These are phyloP conservation scores for Actinomortierella ambigua DNA, from an alignment of 371 early-diverging fungal species.

Conservation along the genomic window DNA sequence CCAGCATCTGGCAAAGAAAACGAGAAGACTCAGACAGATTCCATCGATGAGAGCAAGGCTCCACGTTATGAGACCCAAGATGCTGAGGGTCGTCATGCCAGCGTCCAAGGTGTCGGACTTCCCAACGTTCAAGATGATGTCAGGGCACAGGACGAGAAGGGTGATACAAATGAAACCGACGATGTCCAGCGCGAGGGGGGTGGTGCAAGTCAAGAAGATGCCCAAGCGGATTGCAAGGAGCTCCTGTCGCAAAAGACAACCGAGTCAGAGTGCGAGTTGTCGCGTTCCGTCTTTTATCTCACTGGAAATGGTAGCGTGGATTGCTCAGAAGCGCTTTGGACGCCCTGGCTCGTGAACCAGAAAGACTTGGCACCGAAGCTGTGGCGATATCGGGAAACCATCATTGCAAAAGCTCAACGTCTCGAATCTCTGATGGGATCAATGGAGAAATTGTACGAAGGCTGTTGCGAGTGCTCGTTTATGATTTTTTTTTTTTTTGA, in stretches of 20 bases:
- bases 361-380: too few species aligned
- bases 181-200: not conserved
- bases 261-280: constrained; percentile 4
- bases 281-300: constrained; percentile 10
- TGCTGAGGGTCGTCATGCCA: too few species aligned
- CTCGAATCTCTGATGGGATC: too few species aligned
- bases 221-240: too few species aligned
- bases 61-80: not conserved
- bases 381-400: too few species aligned
- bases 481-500: too few species aligned
- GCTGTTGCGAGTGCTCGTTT: too few species aligned
- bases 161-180: not conserved
- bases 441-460: too few species aligned
- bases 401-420: too few species aligned
- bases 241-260: constrained; percentile 8
- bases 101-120: not conserved
- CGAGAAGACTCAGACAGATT: not conserved
- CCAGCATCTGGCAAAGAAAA: constrained; percentile 12
- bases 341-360: constrained; percentile 7
- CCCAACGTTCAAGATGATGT: not conserved
- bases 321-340: constrained; percentile 15
- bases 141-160: not conserved
- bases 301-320: constrained; percentile 15
- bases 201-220: too few species aligned
- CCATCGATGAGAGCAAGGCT: not conserved